These are phyloP conservation scores for Saposhnikovia divaricata DNA, from an alignment of 129 eudicot genomes.

Conservation along the genomic window DNA sequence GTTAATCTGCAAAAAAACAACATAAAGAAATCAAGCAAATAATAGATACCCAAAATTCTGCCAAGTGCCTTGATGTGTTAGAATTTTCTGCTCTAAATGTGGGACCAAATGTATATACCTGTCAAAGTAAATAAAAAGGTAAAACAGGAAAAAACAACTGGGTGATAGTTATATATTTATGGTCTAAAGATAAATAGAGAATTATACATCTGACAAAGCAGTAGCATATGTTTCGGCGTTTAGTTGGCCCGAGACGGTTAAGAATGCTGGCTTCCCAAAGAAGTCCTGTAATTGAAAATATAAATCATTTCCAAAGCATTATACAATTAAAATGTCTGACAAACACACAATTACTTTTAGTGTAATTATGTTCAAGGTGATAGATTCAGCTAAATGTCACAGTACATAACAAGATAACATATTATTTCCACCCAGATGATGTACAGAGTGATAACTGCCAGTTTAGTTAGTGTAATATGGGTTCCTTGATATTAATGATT, in stretches of 20 bases:
- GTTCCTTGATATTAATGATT: not conserved
- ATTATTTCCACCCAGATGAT: no score
- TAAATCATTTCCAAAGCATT: not conserved
- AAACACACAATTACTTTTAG: not conserved
- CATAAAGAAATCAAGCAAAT: not conserved
- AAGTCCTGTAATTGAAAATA: slow-evolving; percentile 57
- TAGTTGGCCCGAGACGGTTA: slow-evolving; percentile 96
- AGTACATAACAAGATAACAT: not conserved
- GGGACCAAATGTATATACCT: slow-evolving; percentile 98
- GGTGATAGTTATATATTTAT: not conserved
- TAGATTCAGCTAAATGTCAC: not conserved
- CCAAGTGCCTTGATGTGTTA: slow-evolving; percentile 88
- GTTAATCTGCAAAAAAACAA: no score
- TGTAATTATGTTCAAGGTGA: not conserved
- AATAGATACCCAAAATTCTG: slow-evolving; percentile 86
- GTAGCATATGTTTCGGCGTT: slow-evolving; percentile 98
- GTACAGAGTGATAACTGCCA: not conserved
- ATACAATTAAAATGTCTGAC: not conserved
- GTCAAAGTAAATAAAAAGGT: slow-evolving; percentile 12
- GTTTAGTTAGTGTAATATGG: not conserved
- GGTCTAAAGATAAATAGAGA: slow-evolving; percentile 3
- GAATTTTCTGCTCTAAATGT: slow-evolving; percentile 99
- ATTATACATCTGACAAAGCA: slow-evolving; percentile 83
- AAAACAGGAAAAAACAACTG: not conserved
- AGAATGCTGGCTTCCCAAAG: slow-evolving; percentile 89